Conservation (phyloP, 2,329 filamentous ascomycete species). For the Aaosphaeria arxii region DNA sequence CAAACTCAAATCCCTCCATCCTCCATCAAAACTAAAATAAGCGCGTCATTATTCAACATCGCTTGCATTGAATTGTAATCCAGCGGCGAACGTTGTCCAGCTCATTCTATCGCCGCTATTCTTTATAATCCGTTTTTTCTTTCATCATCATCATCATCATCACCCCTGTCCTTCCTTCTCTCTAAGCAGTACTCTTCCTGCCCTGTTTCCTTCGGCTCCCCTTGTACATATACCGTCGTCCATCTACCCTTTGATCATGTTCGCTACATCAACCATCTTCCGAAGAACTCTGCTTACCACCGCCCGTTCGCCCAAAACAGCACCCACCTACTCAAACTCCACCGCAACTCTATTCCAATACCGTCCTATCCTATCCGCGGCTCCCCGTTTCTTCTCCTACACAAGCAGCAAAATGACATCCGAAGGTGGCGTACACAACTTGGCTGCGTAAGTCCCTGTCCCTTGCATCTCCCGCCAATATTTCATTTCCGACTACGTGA, state of each 20-base stretch:
- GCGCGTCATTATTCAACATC: slow-evolving; percentile 8
- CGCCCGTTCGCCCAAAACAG: slow-evolving; percentile 32
- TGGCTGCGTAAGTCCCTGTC: slow-evolving; percentile 38
- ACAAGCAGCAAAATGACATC: slow-evolving; percentile 39
- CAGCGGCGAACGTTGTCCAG: slow-evolving; percentile 19
- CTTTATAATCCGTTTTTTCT: slow-evolving; percentile 30
- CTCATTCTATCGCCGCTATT: slow-evolving; percentile 28
- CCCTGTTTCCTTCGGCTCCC: slow-evolving; percentile 15
- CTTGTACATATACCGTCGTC: slow-evolving; percentile 22
- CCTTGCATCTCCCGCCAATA: not conserved
- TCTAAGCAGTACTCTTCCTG: slow-evolving; percentile 1
- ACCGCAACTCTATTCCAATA: slow-evolving; percentile 10
- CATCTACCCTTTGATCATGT: slow-evolving; percentile 24
- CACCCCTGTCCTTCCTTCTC: not conserved
- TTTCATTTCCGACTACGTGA: too few relatives aligned
- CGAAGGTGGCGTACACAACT: slow-evolving; percentile 51
- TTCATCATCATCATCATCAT: not conserved
- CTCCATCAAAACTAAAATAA: slow-evolving; percentile 6
- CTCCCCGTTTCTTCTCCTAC: slow-evolving; percentile 39
- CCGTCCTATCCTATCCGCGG: slow-evolving; percentile 24
- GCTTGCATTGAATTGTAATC: slow-evolving; percentile 26
- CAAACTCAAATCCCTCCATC: not conserved
- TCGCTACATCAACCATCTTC: slow-evolving; percentile 33
- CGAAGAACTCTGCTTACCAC: slow-evolving; percentile 44
- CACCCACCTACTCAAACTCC: slow-evolving; percentile 13